A percentile compares a stretch with the other conserved stretches of the same genome.
phyloP scores from a whole-genome alignment of 23 red algal genomes.

The Agarophyton chilense region DNA sequence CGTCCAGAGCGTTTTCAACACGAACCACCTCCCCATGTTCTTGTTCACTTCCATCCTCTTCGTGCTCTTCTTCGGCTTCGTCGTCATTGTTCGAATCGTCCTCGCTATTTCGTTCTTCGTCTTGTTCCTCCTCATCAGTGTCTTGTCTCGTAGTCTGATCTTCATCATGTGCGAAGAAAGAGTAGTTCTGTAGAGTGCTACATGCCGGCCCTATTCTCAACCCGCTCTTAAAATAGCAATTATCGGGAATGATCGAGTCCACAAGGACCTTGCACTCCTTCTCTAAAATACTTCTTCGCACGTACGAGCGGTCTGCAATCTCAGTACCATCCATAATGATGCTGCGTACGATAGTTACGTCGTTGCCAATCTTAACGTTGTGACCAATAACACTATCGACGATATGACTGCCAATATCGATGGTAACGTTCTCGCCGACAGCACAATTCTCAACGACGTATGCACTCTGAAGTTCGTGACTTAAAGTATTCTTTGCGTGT shows the following conservation, averaged over 20 bases:
- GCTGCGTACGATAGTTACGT: conserved; percentile 46
- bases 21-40: neutral
- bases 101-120: neutral
- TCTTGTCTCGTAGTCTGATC: conserved; percentile 24
- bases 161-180: conserved; percentile 22
- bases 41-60: neutral
- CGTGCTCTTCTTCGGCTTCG: neutral
- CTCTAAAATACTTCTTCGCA: conserved; percentile 35
- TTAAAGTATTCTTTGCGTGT: neutral
- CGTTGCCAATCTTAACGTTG: conserved; percentile 52
- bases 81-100: neutral
- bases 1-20: neutral
- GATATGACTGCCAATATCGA: conserved; percentile 32
- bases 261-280: conserved; percentile 18
- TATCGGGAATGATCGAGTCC: conserved; percentile 35
- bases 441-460: conserved; percentile 32
- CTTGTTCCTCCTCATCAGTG: conserved; percentile 18
- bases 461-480: conserved; percentile 17
- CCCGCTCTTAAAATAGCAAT: conserved; percentile 39
- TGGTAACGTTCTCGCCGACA: conserved; percentile 21
- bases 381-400: conserved; percentile 59
- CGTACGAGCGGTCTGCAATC: conserved; percentile 47
- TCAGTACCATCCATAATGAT: conserved; percentile 51
- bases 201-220: conserved; percentile 44
- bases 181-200: conserved; percentile 5